These are phyloP conservation scores for Nothophoma quercina DNA, from an alignment of 2,329 filamentous ascomycete species.

Conservation along the genomic window DNA sequence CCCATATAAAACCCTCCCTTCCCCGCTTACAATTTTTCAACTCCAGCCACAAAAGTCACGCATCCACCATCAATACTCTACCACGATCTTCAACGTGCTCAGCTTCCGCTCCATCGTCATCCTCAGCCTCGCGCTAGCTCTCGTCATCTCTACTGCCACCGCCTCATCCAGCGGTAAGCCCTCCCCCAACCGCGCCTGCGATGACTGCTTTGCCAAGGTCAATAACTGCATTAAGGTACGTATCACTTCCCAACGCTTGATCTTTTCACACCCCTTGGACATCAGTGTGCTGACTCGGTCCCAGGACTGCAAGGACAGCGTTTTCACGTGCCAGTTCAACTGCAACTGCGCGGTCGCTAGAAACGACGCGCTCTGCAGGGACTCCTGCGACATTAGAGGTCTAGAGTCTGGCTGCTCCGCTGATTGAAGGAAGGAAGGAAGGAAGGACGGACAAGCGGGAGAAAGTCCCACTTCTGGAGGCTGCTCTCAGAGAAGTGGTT, in stretches of 20 bases:
- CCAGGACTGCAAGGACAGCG: neutral
- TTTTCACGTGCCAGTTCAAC: neutral
- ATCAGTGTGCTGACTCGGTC: neutral
- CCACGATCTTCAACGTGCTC: no score
- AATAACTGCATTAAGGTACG: neutral
- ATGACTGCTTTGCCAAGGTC: neutral
- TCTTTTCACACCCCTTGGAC: neutral
- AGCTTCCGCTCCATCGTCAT: neutral
- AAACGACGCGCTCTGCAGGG: neutral
- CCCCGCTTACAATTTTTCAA: no score
- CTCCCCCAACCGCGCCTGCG: neutral
- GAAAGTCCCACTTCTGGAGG: no score
- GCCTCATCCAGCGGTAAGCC: neutral
- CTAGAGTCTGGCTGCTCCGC: neutral
- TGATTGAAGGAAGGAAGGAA: no score
- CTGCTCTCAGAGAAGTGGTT: no score
- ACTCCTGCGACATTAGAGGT: neutral
- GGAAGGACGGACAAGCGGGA: no score
- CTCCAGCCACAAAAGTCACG: neutral
- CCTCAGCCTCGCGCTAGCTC: neutral
- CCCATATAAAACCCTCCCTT: no score
- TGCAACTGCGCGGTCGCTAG: neutral
- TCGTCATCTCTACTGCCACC: neutral
- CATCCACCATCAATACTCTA: neutral
- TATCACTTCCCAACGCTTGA: no score